These are phyloP conservation scores for Avena atlantica DNA, from an alignment of 176 grass and related monocot species.

Conservation along the genomic window DNA sequence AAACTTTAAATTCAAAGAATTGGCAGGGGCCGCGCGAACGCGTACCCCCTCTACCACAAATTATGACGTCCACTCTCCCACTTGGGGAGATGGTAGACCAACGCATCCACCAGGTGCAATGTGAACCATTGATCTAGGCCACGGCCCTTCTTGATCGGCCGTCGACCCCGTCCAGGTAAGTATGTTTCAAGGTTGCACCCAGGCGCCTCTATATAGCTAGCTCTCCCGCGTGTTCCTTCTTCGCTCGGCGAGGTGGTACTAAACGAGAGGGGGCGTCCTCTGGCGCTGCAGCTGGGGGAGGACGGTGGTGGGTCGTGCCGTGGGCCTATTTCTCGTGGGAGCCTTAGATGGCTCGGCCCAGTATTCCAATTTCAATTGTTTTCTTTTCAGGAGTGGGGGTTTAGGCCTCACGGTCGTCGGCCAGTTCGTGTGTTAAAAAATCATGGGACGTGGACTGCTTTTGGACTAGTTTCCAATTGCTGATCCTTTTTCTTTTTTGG, in stretches of 20 bases:
- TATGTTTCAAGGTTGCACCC: not conserved
- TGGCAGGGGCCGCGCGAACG: constrained; percentile 48
- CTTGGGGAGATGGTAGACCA: constrained; percentile 49
- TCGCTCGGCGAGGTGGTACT: not conserved
- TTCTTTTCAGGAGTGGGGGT: no score
- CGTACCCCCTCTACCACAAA: constrained; percentile 60
- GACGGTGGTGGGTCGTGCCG: no score
- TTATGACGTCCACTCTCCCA: constrained; percentile 59
- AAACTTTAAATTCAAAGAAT: not conserved
- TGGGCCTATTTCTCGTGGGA: no score
- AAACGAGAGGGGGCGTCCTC: no score
- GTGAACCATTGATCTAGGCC: constrained; percentile 37
- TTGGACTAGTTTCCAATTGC: no score
- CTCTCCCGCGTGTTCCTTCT: not conserved
- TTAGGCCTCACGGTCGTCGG: no score
- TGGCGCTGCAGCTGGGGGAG: no score
- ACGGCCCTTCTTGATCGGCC: constrained; percentile 12
- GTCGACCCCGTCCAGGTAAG: constrained; percentile 47
- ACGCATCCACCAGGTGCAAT: constrained; percentile 28
- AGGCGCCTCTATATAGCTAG: not conserved
- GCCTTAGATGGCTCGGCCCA: no score
- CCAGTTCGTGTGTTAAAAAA: no score
- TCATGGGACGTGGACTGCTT: no score
- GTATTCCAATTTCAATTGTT: no score
- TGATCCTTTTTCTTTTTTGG: no score